Evolutionary conservation across 306 rosid species (phyloP), one percentile per base, ranked within the genome.

Genomic region (Corylus heterophylla): DNA sequence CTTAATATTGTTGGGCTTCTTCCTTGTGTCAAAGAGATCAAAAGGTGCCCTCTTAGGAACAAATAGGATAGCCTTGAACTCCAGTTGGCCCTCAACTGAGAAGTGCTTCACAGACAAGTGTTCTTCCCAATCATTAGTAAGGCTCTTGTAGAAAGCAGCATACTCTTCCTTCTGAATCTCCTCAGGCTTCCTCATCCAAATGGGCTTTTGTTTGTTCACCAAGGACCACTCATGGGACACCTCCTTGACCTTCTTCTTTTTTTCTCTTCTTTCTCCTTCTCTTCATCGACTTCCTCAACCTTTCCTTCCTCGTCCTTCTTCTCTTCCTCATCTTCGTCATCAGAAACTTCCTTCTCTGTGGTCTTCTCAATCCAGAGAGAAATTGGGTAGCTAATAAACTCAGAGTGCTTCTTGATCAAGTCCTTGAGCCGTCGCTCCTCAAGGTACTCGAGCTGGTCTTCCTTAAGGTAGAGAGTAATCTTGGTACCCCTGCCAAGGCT

Each of bases 111-210:
- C 97, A 44, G 92, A 83, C 76, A 94, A 85, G 79, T 94, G 97
- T 59, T 94, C 98, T 74, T 94, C 98, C 98, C 98, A 94, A 29
- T 94, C 98, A 52, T 94, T 94, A 35, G 98, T 94, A 7, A 94
- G 93, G 82, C 97, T 92, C 88, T 92, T 94, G 47, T 94, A 94
- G 77, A 94, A 94, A 1, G 98, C 98, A 79, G 98, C 79, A 78
- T 94, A 94, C 74, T 94, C 98, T 25, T 94, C 97, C 81, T 94
- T 92, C 0, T 83, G 82, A 22, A 94, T 94, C 80, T 94, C 97
- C 55, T 94, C 98, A 1, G 98, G 91, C 90, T 94, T 94, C 90
- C 98, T 92, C 97, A 94, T 89, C 98, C 98, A 92, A 75, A 90
- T 94, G 12, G 98, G 98, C 81, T 94, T 94, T 69, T 94, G 97